phyloP scores from a whole-genome alignment of 2,329 filamentous ascomycete genomes.

The Hypoxylon sp. region DNA sequence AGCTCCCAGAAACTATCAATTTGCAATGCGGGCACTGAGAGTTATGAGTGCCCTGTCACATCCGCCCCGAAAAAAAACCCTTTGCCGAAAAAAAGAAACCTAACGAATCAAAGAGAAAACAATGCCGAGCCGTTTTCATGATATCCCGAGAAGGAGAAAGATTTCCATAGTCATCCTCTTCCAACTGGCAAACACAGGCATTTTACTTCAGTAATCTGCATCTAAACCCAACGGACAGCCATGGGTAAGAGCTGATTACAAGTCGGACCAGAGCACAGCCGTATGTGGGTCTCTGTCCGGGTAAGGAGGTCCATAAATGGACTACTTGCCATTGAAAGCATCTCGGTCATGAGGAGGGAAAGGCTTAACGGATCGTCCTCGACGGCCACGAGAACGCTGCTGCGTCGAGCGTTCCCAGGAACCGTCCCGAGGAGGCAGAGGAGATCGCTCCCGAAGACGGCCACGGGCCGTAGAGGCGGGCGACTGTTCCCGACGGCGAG shows the following conservation, averaged over 20 bases:
- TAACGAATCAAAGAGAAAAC: not conserved
- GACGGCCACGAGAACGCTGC: not conserved
- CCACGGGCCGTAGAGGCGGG: not conserved
- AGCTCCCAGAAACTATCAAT: not conserved
- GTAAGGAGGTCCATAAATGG: not conserved
- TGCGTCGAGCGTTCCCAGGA: not conserved
- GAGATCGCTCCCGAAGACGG: constrained; percentile 11
- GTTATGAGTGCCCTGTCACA: not conserved
- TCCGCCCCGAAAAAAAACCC: not conserved
- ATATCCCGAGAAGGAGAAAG: not conserved
- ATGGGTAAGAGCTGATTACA: not conserved
- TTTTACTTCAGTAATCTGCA: not conserved
- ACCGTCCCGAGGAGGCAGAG: constrained; percentile 2
- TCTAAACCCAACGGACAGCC: not conserved
- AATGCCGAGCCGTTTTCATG: not conserved
- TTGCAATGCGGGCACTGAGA: not conserved
- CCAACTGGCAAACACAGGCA: not conserved
- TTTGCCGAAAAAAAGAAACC: not conserved
- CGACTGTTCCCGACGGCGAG: constrained; percentile 17
- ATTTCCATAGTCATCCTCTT: not conserved
- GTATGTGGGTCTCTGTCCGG: not conserved
- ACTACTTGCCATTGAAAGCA: not conserved
- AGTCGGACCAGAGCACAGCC: not conserved
- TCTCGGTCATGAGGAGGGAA: not conserved
- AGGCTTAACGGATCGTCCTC: not conserved